Base-by-base conservation (phyloP, 2,329 filamentous ascomycete species). In the Pestalotiopsis sp. region DNA sequence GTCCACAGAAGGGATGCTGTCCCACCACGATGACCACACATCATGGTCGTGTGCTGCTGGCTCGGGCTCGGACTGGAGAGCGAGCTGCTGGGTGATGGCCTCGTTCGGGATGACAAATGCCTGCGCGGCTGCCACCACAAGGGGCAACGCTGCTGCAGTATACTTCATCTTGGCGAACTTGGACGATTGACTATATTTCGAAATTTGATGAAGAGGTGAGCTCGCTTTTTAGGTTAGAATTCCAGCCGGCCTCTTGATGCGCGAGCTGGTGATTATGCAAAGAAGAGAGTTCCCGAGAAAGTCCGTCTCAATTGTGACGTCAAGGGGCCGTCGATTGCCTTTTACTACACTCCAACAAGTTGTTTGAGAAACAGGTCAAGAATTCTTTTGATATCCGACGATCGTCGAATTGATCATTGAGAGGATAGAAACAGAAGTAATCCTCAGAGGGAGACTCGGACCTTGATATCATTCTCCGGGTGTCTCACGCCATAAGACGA, bases 61-160 rank as follows among this genome's bases (percentile, higher is more conserved):
- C 65, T 75, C 68, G 4, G 65, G 9, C n/a, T 75, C 73, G 13
- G 27, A 9, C 45, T 52, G 45, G 5, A 76, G 49, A 52, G 73
- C 68, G 12, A 79, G 69, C 57, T 77, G 70, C 41, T 75, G 64
- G 1, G 75, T 73, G 27, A 72, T 78, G 13, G 67, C 70, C 40
- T 78, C 76, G 52, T 78, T 75, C 23, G 77, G 77, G 56, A 79
- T 73, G 62, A 76, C 71, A 66, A 76, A 68, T 38, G 71, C 73
- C 52, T 70, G 52, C 40, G 72, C 70, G 17, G 70, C 69, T n/a
- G 72, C 74, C 20, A 71, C 74, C 68, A 66, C 71, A 2, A 75
- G 62, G 40, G 74, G 72, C 69, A 76, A 64, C n/a, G 75, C 31
- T 17, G 68, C 52, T 17, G 68, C 45, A 23, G 70, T 71, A 66